Evolutionary conservation across 345 rosid genomes (phyloP).

Genomic region (Citrus cavaleriei): DNA sequence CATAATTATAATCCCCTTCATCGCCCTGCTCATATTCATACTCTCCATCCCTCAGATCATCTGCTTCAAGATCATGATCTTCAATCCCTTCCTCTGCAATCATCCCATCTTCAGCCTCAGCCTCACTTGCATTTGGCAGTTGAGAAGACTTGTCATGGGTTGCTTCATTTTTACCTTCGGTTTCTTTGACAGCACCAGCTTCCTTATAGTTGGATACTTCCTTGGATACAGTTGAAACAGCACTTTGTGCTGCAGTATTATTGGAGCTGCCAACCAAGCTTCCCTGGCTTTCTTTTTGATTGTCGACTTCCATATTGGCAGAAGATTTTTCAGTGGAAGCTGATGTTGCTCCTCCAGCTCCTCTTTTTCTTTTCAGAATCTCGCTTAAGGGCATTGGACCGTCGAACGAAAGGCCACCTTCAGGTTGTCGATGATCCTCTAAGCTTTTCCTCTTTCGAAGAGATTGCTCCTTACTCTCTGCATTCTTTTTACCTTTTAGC

Average conservation of each 20-base stretch:
- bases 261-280: slow-evolving; percentile 2
- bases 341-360: slow-evolving; percentile 38
- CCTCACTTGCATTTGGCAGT: slow-evolving; percentile 21
- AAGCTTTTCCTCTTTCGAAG: slow-evolving; percentile 49
- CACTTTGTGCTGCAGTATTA: neutral
- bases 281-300: slow-evolving; percentile 17
- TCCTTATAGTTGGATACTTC: slow-evolving; percentile 25
- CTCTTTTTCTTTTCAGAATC: slow-evolving; percentile 82
- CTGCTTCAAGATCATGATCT: slow-evolving; percentile 50
- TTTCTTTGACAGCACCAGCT: slow-evolving; percentile 11
- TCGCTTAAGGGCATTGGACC: slow-evolving; percentile 87
- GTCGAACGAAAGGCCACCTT: slow-evolving; percentile 53
- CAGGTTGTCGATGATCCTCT: slow-evolving; percentile 44
- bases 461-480: slow-evolving; percentile 30
- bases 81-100: slow-evolving; percentile 40
- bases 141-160: slow-evolving; percentile 28
- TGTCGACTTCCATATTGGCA: slow-evolving; percentile 7
- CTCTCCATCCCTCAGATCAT: slow-evolving; percentile 45
- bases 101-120: slow-evolving; percentile 34
- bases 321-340: slow-evolving; percentile 26
- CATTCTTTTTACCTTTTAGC: slow-evolving; percentile 38
- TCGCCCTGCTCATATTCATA: slow-evolving; percentile 55
- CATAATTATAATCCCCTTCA: slow-evolving; percentile 64
- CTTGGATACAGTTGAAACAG: slow-evolving; percentile 18
- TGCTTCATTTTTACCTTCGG: slow-evolving; percentile 32